phyloP scores from a whole-genome alignment of 1,284 basidiomycete species.

The Sphaerobolus stellatus region DNA sequence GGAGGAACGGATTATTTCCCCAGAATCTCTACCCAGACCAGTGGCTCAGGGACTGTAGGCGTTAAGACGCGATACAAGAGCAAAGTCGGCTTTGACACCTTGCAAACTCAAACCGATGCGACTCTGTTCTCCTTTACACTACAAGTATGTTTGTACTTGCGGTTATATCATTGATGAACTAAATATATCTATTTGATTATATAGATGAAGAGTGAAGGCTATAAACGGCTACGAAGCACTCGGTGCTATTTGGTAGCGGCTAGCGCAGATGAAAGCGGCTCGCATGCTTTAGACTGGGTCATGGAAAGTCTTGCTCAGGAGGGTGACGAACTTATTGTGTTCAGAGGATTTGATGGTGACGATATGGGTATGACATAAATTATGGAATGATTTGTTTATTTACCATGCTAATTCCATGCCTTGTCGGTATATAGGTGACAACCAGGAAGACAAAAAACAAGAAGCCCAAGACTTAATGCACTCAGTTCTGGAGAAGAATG shows the following conservation, averaged over 20 bases:
- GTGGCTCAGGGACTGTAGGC: background rate
- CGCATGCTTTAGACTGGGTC: slow-evolving; percentile 85
- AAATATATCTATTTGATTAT: background rate
- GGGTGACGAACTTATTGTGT: slow-evolving; percentile 92
- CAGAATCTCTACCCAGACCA: no score
- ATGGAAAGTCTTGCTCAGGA: slow-evolving; percentile 87
- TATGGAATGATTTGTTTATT: background rate
- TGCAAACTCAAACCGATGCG: slow-evolving; percentile 62
- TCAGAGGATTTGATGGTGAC: slow-evolving; percentile 86
- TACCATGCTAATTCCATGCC: background rate
- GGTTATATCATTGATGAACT: slow-evolving; percentile 54
- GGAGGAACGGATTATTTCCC: slow-evolving; percentile 4
- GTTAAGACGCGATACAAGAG: slow-evolving; percentile 59
- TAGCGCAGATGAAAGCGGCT: slow-evolving; percentile 84
- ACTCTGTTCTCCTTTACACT: slow-evolving; percentile 43
- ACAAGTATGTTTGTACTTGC: slow-evolving; percentile 32
- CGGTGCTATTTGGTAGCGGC: slow-evolving; percentile 91
- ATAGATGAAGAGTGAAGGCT: slow-evolving; percentile 83
- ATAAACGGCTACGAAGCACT: slow-evolving; percentile 75
- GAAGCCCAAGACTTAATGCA: slow-evolving; percentile 85
- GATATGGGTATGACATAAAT: slow-evolving; percentile 57
- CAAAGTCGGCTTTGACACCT: slow-evolving; percentile 88
- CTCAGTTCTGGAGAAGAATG: slow-evolving; percentile 79
- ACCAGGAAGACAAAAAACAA: slow-evolving; percentile 84
- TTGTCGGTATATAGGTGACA: slow-evolving; percentile 57